These are phyloP conservation scores for Apiosordaria backusii DNA, from an alignment of 495 filamentous ascomycete genomes.

Conservation along the genomic window DNA sequence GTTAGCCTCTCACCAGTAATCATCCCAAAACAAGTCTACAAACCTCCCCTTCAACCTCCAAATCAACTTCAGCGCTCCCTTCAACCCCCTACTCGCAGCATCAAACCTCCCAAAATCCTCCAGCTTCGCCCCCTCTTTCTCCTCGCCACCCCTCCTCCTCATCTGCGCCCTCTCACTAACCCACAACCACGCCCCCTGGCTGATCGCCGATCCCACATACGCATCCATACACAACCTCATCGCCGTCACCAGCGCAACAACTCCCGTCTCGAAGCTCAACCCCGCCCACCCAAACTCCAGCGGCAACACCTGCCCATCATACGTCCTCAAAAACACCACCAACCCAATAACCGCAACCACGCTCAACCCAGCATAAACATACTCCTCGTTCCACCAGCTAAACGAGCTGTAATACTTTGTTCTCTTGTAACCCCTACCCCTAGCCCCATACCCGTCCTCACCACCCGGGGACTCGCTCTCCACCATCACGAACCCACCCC, in stretches of 20 bases:
- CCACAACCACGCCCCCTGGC: constrained; percentile 41
- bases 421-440: too few species aligned
- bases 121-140: constrained; percentile 24
- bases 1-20: not conserved
- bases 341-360: constrained; percentile 24
- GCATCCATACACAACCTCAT: constrained; percentile 33
- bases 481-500: not conserved
- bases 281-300: constrained; percentile 19
- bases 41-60: constrained; percentile 33
- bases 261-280: constrained; percentile 30
- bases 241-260: constrained; percentile 35
- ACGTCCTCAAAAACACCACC: constrained; percentile 24
- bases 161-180: constrained; percentile 32
- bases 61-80: constrained; percentile 31
- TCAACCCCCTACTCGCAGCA: constrained; percentile 35
- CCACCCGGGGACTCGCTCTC: not conserved
- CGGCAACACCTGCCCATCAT: constrained; percentile 32
- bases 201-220: constrained; percentile 33
- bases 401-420: constrained; percentile 14
- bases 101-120: constrained; percentile 40
- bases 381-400: constrained; percentile 37
- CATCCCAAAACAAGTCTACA: not conserved
- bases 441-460: too few species aligned
- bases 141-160: constrained; percentile 9
- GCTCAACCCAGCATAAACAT: constrained; percentile 31